phyloP scores from a whole-genome alignment of 208 protist genomes.

The Acanthamoeba lugdunensis region DNA sequence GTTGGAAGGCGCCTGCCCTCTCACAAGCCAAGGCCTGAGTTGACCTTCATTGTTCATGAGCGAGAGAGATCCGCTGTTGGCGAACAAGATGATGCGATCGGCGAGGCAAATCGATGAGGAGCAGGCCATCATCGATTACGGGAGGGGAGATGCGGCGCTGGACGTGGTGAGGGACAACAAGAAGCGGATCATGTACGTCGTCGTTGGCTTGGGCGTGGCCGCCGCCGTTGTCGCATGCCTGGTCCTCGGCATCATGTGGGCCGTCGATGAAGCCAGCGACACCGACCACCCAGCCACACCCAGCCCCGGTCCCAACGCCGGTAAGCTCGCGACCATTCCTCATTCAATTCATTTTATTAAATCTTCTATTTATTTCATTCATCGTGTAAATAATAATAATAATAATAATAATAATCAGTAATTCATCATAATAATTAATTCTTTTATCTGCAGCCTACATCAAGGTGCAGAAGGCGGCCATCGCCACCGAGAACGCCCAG shows the following conservation, averaged over 20 bases:
- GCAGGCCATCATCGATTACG: constrained; percentile 26
- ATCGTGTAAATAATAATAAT: background rate
- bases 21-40: too few relatives aligned
- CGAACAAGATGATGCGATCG: background rate
- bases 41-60: background rate
- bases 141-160: background rate
- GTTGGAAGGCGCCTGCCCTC: too few relatives aligned
- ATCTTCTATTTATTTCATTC: background rate
- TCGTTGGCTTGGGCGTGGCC: background rate
- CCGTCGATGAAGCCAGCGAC: background rate
- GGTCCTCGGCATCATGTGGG: constrained; percentile 27
- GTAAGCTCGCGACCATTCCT: background rate
- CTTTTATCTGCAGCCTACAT: background rate
- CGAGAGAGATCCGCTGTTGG: background rate
- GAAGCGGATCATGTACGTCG: background rate
- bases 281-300: too few relatives aligned
- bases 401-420: background rate
- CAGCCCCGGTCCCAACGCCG: background rate
- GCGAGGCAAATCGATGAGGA: constrained; percentile 16
- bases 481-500: constrained; percentile 25
- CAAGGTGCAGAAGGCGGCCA: background rate
- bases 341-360: background rate
- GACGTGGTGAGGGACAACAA: background rate
- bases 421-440: background rate
- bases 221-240: background rate